phyloP scores from a whole-genome alignment of 1,284 basidiomycete species.

The Singerocomus inundabilis region DNA sequence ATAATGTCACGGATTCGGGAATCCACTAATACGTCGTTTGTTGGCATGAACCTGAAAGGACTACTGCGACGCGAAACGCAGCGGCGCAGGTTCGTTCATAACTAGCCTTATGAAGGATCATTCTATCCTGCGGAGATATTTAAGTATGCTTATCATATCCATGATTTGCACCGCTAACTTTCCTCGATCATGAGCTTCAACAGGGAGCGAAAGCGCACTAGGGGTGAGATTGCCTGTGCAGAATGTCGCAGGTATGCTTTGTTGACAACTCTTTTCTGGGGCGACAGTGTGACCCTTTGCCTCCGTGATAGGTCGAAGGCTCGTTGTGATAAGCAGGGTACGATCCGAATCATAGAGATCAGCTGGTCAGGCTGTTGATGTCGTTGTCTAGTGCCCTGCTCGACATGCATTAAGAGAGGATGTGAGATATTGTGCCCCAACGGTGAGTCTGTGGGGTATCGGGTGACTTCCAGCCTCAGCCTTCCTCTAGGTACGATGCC shows the following conservation, averaged over 20 bases:
- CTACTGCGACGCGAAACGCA: background rate
- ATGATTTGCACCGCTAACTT: background rate
- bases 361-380: background rate
- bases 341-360: slow-evolving; percentile 10
- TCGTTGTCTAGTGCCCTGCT: slow-evolving; percentile 20
- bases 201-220: slow-evolving; percentile 17
- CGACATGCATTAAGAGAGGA: slow-evolving; percentile 43
- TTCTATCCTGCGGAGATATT: no score
- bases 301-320: slow-evolving; percentile 16
- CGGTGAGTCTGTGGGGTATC: slow-evolving; percentile 27
- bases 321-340: slow-evolving; percentile 30
- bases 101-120: background rate
- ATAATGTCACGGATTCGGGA: no score
- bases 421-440: slow-evolving; percentile 49
- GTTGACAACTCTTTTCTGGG: slow-evolving; percentile 22
- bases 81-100: background rate
- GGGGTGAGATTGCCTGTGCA: slow-evolving; percentile 47
- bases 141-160: background rate
- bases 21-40: no score
- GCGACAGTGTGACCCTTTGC: background rate
- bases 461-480: background rate
- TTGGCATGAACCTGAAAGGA: no score
- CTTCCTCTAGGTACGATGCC: slow-evolving; percentile 43
- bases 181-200: slow-evolving; percentile 10
- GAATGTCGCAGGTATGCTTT: slow-evolving; percentile 38